Evolutionary conservation across 176 grass and related monocot genomes (phyloP).

Genomic region (Triticum turgidum): DNA sequence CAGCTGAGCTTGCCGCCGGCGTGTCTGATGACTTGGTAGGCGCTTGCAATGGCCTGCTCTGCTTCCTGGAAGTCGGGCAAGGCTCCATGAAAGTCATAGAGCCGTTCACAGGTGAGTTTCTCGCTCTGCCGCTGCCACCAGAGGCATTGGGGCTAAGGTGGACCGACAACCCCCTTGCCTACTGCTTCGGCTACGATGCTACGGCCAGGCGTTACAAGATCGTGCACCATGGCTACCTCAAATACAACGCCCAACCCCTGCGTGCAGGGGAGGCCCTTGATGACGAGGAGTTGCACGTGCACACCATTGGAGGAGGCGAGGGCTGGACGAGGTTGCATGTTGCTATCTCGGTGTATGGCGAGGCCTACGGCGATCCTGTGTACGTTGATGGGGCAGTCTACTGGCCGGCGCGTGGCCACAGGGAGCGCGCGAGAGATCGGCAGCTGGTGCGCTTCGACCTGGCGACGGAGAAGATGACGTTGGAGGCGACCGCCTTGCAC

Average conservation of each 20-base stretch:
- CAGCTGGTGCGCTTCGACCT: too few relatives aligned
- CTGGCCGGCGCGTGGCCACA: not conserved
- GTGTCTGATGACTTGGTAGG: not conserved
- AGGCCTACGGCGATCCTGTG: not conserved
- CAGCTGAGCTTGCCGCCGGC: not conserved
- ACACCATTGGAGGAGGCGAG: not conserved
- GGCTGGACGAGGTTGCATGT: not conserved
- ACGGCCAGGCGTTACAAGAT: not conserved
- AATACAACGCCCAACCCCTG: not conserved
- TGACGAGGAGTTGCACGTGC: not conserved
- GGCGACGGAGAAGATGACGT: too few relatives aligned
- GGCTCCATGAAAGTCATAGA: not conserved
- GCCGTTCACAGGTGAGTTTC: not conserved
- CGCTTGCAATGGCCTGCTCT: not conserved
- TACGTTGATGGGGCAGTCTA: not conserved
- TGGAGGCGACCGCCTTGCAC: too few relatives aligned
- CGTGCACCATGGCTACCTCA: not conserved
- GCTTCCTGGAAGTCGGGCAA: not conserved
- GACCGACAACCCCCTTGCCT: not conserved
- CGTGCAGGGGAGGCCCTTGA: not conserved
- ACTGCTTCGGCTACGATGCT: conserved; percentile 18
- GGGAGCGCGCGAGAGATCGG: too few relatives aligned
- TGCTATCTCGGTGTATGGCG: not conserved
- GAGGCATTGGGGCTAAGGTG: not conserved
- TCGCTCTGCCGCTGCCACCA: not conserved